Evolutionary conservation across 2,329 filamentous ascomycete species (phyloP).

Genomic region (Ustulina deusta): DNA sequence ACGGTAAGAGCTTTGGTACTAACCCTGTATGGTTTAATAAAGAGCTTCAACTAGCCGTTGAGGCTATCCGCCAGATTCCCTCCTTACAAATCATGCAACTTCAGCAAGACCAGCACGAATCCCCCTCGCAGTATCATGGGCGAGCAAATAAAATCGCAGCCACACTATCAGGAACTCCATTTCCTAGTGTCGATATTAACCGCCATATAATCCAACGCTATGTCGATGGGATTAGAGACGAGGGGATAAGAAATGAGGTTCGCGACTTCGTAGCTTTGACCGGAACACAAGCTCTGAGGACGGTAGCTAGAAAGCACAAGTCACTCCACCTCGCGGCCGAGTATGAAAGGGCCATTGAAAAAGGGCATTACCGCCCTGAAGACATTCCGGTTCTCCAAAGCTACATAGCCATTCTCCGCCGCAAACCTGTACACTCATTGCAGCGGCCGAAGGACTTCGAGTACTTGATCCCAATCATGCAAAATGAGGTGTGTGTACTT

Average conservation of each 20-base stretch:
- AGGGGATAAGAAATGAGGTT: constrained; percentile 60
- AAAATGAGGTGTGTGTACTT: constrained; percentile 52
- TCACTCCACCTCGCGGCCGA: constrained; percentile 67
- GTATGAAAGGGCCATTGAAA: constrained; percentile 65
- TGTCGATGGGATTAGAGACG: constrained; percentile 63
- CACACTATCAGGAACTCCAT: constrained; percentile 49
- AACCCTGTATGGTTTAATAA: constrained; percentile 66
- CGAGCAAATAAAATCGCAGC: constrained; percentile 57
- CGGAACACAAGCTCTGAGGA: constrained; percentile 52
- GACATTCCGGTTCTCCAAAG: constrained; percentile 55
- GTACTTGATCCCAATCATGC: constrained; percentile 55
- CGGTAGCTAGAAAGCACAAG: constrained; percentile 64
- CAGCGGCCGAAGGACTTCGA: constrained; percentile 45
- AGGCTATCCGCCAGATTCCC: constrained; percentile 63
- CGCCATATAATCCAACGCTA: constrained; percentile 56
- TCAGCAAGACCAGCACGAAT: constrained; percentile 66
- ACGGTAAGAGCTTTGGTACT: constrained; percentile 54
- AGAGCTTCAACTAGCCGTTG: constrained; percentile 62
- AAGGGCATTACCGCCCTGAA: constrained; percentile 58
- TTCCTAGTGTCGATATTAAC: constrained; percentile 33
- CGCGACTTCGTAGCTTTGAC: constrained; percentile 49
- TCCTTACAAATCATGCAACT: constrained; percentile 66
- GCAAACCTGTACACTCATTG: constrained; percentile 49
- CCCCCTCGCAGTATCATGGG: constrained; percentile 61
- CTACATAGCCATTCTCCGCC: constrained; percentile 65